Conservation (phyloP, 352 stramenopile genomes). For the Elongisporangium anandrum region DNA sequence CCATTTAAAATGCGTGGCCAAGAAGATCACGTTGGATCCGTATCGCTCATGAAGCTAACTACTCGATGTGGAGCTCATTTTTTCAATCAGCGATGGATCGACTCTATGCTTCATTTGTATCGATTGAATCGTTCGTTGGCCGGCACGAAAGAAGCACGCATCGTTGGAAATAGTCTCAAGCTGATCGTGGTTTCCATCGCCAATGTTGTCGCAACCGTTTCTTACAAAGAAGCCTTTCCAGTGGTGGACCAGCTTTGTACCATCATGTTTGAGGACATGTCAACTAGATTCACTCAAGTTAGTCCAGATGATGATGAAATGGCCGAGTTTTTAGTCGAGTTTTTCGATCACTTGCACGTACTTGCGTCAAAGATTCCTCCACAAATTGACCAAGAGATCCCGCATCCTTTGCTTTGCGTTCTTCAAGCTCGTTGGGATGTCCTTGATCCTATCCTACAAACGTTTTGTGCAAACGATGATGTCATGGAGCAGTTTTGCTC, state of each 20-base stretch:
- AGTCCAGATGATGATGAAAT: conserved; percentile 42
- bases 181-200: conserved; percentile 71
- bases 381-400: conserved; percentile 57
- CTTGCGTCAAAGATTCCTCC: conserved; percentile 49
- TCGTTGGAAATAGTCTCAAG: conserved; percentile 40
- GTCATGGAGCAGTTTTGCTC: conserved; percentile 52
- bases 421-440: conserved; percentile 56
- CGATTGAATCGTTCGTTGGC: conserved; percentile 27
- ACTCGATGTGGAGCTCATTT: conserved; percentile 56
- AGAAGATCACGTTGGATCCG: conserved; percentile 67
- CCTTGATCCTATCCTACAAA: conserved; percentile 43
- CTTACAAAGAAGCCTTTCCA: conserved; percentile 57
- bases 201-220: conserved; percentile 54
- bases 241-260: conserved; percentile 58
- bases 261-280: conserved; percentile 66
- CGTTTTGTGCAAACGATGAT: conserved; percentile 50
- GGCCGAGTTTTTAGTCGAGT: conserved; percentile 48
- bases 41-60: conserved; percentile 67
- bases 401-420: conserved; percentile 50
- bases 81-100: conserved; percentile 67
- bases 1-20: conserved; percentile 38
- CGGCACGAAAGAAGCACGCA: conserved; percentile 10
- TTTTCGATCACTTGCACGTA: conserved; percentile 57
- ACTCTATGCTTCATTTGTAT: conserved; percentile 64
- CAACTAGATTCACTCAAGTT: conserved; percentile 35